Conservation (phyloP, 1,139 yeast genomes). For the Blastobotrys serpentis region DNA sequence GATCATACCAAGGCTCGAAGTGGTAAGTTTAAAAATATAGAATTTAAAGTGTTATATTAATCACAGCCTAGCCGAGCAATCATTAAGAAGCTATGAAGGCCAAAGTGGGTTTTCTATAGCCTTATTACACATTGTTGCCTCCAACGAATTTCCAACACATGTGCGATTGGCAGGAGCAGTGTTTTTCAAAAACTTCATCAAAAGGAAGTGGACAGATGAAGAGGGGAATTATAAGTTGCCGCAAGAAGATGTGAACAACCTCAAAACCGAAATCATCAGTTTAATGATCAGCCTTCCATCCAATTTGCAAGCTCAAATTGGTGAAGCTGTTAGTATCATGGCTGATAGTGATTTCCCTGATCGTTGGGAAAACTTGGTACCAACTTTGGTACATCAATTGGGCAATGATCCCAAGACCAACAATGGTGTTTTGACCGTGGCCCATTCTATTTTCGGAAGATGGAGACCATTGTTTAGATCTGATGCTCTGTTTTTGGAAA, state of each 20-base stretch:
- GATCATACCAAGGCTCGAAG: slow-evolving; percentile 25
- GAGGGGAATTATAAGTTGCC: slow-evolving; percentile 75
- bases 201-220: slow-evolving; percentile 85
- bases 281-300: slow-evolving; percentile 81
- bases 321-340: slow-evolving; percentile 87
- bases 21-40: slow-evolving; percentile 20
- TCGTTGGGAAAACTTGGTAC: slow-evolving; percentile 77
- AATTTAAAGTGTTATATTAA: not conserved
- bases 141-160: slow-evolving; percentile 51
- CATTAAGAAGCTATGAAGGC: slow-evolving; percentile 58
- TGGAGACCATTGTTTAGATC: slow-evolving; percentile 96
- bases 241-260: slow-evolving; percentile 57
- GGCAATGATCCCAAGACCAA: slow-evolving; percentile 68
- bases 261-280: slow-evolving; percentile 75
- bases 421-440: slow-evolving; percentile 84
- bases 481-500: slow-evolving; percentile 85
- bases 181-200: slow-evolving; percentile 84
- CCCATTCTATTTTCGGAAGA: slow-evolving; percentile 92
- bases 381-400: slow-evolving; percentile 65
- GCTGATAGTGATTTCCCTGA: slow-evolving; percentile 97
- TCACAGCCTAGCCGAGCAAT: slow-evolving; percentile 36
- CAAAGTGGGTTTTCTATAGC: slow-evolving; percentile 73
- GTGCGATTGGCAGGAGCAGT: slow-evolving; percentile 85
- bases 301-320: slow-evolving; percentile 79
- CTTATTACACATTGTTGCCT: slow-evolving; percentile 75